Evolutionary conservation across 192 early-diverging fungal species (phyloP).

Genomic region (Haplosporangium gracile): DNA sequence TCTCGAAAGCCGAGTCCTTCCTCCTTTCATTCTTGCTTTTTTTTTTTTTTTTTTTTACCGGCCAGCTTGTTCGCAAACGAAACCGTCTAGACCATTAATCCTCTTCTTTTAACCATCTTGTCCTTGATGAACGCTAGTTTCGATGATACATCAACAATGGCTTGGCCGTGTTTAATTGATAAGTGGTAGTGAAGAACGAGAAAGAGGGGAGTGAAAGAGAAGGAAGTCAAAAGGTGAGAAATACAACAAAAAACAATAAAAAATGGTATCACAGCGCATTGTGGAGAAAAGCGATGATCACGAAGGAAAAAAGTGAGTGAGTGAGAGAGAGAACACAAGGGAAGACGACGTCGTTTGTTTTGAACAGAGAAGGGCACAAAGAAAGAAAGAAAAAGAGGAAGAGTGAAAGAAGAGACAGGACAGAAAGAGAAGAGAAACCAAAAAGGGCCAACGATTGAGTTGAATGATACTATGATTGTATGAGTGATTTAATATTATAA

Average conservation of each 20-base stretch:
- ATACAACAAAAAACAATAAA: background rate
- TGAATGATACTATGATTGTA: background rate
- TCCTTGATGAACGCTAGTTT: background rate
- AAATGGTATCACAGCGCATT: no score
- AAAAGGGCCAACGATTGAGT: background rate
- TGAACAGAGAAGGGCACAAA: background rate
- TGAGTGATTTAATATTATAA: background rate
- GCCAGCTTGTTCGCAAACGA: background rate
- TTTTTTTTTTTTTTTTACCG: background rate
- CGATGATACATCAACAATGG: background rate
- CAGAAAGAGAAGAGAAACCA: background rate
- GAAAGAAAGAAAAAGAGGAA: conserved; percentile 1
- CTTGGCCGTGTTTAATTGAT: background rate
- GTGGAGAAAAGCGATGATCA: background rate
- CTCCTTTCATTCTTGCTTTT: background rate
- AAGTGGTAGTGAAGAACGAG: background rate
- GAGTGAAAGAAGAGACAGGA: background rate
- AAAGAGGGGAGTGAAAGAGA: background rate
- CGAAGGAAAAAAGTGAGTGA: background rate
- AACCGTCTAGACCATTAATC: background rate
- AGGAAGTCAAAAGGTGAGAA: background rate
- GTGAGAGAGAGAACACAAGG: background rate
- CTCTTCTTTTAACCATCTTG: background rate
- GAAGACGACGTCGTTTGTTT: background rate
- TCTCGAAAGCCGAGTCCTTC: background rate